Conservation (phyloP, 2,329 filamentous ascomycete species). For the Fusarium cyanostomum region DNA sequence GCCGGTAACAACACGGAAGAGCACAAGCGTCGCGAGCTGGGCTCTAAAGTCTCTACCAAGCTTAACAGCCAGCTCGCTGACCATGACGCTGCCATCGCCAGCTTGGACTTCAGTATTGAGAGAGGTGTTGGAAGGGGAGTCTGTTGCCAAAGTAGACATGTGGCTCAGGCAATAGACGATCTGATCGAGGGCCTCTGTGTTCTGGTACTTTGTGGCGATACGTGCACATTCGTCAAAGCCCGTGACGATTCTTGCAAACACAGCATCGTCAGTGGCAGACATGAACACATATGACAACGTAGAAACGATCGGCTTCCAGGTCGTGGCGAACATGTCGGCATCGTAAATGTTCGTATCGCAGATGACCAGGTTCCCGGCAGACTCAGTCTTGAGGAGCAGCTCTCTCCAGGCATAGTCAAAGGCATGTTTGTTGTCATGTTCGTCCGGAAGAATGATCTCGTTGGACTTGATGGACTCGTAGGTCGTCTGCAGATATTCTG, state of each 20-base stretch:
- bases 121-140: slow-evolving; percentile 79
- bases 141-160: slow-evolving; percentile 87
- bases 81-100: slow-evolving; percentile 94
- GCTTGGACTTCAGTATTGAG: slow-evolving; percentile 97
- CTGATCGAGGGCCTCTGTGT: slow-evolving; percentile 89
- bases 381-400: slow-evolving; percentile 83
- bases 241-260: slow-evolving; percentile 91
- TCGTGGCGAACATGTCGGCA: slow-evolving; percentile 95
- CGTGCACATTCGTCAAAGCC: slow-evolving; percentile 97
- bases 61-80: slow-evolving; percentile 95
- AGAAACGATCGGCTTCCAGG: slow-evolving; percentile 94
- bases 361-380: slow-evolving; percentile 75
- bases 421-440: slow-evolving; percentile 95
- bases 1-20: slow-evolving; percentile 90
- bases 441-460: slow-evolving; percentile 96
- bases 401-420: slow-evolving; percentile 99
- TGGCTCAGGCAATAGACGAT: slow-evolving; percentile 90
- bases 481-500: slow-evolving; percentile 84
- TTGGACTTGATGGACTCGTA: slow-evolving; percentile 91
- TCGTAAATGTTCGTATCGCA: slow-evolving; percentile 96
- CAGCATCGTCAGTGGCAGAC: slow-evolving; percentile 95
- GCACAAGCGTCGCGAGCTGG: slow-evolving; percentile 91
- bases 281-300: slow-evolving; percentile 98
- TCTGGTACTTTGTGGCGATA: slow-evolving; percentile 84
- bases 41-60: slow-evolving; percentile 94